These are phyloP conservation scores for Penicillium canescens DNA, from an alignment of 495 filamentous ascomycete genomes.

Conservation along the genomic window DNA sequence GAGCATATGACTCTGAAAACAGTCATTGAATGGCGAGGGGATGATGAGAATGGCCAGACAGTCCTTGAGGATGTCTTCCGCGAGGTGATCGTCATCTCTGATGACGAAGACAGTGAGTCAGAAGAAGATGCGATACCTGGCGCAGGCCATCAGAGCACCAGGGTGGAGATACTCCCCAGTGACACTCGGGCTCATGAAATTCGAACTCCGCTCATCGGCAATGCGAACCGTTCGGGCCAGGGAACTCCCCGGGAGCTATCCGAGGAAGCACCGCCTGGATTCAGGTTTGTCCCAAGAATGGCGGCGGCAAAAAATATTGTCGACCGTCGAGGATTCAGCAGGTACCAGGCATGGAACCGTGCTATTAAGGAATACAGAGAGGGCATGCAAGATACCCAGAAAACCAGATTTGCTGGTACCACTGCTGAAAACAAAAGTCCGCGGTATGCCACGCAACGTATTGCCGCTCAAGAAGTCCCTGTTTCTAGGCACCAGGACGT, in stretches of 20 bases:
- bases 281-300: constrained; percentile 29
- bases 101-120: constrained; percentile 69
- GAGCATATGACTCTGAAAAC: constrained; percentile 70
- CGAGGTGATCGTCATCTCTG: constrained; percentile 80
- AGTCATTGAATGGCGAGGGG: constrained; percentile 84
- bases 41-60: constrained; percentile 73
- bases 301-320: constrained; percentile 28
- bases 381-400: constrained; percentile 19
- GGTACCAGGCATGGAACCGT: constrained; percentile 51
- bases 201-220: constrained; percentile 29
- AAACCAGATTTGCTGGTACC: constrained; percentile 3
- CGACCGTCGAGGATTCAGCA: constrained; percentile 49
- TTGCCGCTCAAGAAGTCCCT: constrained; percentile 17
- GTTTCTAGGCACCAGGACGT: constrained; percentile 14
- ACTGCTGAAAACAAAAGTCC: constrained; percentile 20
- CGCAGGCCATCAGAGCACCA: constrained; percentile 28
- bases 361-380: constrained; percentile 43
- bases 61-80: constrained; percentile 78
- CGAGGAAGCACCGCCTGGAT: constrained; percentile 41
- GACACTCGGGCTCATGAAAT: constrained; percentile 35
- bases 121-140: constrained; percentile 38
- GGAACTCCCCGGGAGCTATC: constrained; percentile 29
- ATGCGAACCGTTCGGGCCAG: constrained; percentile 13
- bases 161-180: constrained; percentile 42
- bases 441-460: constrained; percentile 21